Evolutionary conservation across 2,329 filamentous ascomycete species (phyloP).

Genomic region (Ophiostoma perfectum): DNA sequence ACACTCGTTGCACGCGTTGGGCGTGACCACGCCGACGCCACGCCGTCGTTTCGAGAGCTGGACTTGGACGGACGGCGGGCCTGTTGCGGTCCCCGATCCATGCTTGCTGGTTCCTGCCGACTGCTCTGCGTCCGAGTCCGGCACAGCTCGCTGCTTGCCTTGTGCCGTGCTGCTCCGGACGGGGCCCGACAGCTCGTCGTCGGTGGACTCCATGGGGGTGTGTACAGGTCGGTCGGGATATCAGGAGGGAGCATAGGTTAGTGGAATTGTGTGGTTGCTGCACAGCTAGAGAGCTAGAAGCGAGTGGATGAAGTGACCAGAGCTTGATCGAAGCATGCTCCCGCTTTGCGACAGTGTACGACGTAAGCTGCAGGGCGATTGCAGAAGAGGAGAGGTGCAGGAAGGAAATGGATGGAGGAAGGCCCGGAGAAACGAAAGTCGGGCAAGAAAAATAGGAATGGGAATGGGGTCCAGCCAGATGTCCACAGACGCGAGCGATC

Average conservation of each 20-base stretch:
- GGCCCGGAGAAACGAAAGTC: too few species aligned
- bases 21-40: slow-evolving; percentile 52
- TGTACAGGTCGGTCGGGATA: neutral
- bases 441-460: neutral
- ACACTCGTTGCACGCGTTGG: slow-evolving; percentile 57
- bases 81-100: neutral
- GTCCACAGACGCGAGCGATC: slow-evolving; percentile 1
- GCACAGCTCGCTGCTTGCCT: slow-evolving; percentile 15
- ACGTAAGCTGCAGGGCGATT: neutral
- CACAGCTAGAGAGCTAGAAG: too few species aligned
- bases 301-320: neutral
- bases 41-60: slow-evolving; percentile 43
- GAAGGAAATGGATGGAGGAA: neutral
- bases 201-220: slow-evolving; percentile 12
- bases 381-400: slow-evolving; percentile 2
- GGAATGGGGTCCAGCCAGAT: neutral
- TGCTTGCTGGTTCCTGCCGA: neutral
- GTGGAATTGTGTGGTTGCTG: neutral
- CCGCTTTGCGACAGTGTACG: neutral
- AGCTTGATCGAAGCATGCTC: neutral
- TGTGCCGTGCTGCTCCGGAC: slow-evolving; percentile 5
- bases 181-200: slow-evolving; percentile 12
- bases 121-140: slow-evolving; percentile 15
- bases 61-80: neutral
- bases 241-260: neutral